phyloP scores from a whole-genome alignment of 148 eudicot species.

The Chenopodium berlandieri region DNA sequence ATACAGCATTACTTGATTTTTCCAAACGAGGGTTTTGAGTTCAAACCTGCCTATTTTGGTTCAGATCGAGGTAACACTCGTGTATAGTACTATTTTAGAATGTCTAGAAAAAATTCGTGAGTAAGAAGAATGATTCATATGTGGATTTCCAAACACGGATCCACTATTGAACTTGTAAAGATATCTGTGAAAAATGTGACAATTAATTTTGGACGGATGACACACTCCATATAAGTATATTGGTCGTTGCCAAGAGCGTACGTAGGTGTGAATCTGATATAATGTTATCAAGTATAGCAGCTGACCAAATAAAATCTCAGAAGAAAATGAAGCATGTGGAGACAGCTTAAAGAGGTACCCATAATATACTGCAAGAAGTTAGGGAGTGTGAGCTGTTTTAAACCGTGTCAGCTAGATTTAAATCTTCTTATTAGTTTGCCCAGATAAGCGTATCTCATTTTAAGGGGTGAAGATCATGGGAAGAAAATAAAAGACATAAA shows the following conservation, averaged over 20 bases:
- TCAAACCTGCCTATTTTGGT: background rate
- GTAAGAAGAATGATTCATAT: no score
- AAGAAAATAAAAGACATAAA: background rate
- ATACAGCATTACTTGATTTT: background rate
- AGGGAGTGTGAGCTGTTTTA: slow-evolving; percentile 15
- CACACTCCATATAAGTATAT: background rate
- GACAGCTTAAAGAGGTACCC: slow-evolving; percentile 8
- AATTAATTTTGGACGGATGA: no score
- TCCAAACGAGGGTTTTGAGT: background rate
- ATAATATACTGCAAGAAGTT: slow-evolving; percentile 2
- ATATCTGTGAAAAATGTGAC: no score
- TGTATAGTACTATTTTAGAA: no score
- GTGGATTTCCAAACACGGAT: no score
- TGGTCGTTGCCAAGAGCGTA: background rate
- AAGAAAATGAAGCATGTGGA: slow-evolving; percentile 16
- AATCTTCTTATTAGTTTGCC: background rate
- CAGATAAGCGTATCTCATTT: background rate
- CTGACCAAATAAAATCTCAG: background rate
- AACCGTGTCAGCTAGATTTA: slow-evolving; percentile 6
- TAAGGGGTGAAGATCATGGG: background rate
- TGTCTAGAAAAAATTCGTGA: no score
- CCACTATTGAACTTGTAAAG: no score
- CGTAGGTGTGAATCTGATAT: background rate
- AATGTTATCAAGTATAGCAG: background rate
- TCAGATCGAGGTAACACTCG: no score